Percentiles rank a stretch among this genome's conserved stretches.
Conservation (phyloP, 1,284 basidiomycete genomes). For the Grifola frondosa region DNA sequence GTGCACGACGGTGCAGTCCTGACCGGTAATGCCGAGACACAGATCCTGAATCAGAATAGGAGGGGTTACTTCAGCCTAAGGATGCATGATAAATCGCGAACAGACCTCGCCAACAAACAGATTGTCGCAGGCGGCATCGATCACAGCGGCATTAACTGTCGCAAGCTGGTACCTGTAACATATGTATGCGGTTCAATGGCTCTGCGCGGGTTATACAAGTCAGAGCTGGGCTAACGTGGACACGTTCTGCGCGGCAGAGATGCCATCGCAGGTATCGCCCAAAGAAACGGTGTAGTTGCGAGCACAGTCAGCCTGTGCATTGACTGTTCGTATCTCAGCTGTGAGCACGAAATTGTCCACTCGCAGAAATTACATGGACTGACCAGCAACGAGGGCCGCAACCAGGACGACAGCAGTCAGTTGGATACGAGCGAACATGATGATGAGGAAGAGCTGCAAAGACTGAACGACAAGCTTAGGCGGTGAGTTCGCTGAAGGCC, state of each 20-base stretch:
- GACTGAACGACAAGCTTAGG: too few species aligned
- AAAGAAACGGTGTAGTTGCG: conserved; percentile 55
- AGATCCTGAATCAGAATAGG: conserved; percentile 5
- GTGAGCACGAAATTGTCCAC: too few species aligned
- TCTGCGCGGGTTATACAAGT: conserved; percentile 31
- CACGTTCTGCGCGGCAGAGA: conserved; percentile 59
- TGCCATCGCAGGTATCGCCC: conserved; percentile 66
- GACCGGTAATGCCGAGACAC: conserved; percentile 16
- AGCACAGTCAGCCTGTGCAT: conserved; percentile 52
- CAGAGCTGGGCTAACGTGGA: conserved; percentile 49
- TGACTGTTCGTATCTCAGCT: too few species aligned
- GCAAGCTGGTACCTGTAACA: conserved; percentile 65
- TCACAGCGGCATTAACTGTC: conserved; percentile 47
- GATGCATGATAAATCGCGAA: background rate
- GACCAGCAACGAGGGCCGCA: too few species aligned
- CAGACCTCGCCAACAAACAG: conserved; percentile 41
- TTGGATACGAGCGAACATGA: too few species aligned
- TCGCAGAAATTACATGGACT: too few species aligned
- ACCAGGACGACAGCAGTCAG: too few species aligned
- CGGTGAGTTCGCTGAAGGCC: too few species aligned
- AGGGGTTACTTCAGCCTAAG: background rate
- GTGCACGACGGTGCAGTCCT: conserved; percentile 16
- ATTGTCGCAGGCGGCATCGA: conserved; percentile 55
- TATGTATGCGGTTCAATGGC: conserved; percentile 30
- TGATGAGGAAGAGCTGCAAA: too few species aligned